Conservation (phyloP, 306 rosid species). For the Parietaria judaica region DNA sequence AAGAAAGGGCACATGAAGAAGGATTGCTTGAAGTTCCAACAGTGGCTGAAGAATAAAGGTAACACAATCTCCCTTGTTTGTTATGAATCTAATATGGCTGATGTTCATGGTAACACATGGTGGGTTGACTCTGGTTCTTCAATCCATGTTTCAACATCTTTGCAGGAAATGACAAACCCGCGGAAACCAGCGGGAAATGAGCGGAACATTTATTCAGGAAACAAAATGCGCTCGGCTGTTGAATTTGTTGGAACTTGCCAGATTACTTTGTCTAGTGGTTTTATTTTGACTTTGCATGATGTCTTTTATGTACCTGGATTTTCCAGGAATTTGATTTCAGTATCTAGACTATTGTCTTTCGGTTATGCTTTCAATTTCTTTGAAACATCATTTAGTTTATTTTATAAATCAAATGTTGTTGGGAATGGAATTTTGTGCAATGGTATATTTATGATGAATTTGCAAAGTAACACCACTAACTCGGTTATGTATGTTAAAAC, state of each 20-base stretch:
- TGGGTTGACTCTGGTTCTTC: conserved; percentile 1
- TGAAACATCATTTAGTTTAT: not conserved
- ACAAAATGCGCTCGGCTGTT: conserved; percentile 1
- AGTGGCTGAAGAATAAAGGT: conserved; percentile 5
- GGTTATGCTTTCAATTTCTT: conserved; percentile 1
- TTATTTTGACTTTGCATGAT: not conserved
- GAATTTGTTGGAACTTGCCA: conserved; percentile 4
- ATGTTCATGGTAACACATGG: conserved; percentile 2
- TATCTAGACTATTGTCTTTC: not conserved
- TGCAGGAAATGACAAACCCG: not conserved
- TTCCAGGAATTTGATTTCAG: conserved; percentile 3
- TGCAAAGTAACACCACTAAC: not conserved
- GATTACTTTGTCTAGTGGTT: not conserved
- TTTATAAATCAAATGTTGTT: not conserved
- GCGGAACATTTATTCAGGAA: not conserved
- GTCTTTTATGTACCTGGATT: conserved; percentile 7
- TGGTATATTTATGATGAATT: not conserved
- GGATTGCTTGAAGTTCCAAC: not conserved
- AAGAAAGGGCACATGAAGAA: conserved; percentile 6
- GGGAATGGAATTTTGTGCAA: not conserved
- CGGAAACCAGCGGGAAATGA: conserved; percentile 4
- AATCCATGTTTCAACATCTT: not conserved
- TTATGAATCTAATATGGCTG: conserved; percentile 6
- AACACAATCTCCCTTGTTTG: not conserved
- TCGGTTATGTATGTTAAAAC: not conserved